Evolutionary conservation across 2,329 filamentous ascomycete genomes (phyloP).

Genomic region (Ophiostoma sp.): DNA sequence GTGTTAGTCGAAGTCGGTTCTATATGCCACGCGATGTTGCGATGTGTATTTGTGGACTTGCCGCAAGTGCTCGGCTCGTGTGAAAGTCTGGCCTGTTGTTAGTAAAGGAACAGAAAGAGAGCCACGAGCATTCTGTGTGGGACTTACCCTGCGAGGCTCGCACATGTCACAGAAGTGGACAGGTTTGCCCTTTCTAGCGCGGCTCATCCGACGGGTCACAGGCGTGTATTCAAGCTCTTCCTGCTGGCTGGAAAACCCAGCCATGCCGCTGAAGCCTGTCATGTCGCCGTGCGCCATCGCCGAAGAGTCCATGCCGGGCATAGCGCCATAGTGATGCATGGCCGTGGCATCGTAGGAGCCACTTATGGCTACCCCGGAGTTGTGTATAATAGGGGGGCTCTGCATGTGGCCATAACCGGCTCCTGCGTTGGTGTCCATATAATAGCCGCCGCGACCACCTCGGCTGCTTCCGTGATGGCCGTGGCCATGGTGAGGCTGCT

Average conservation of each 20-base stretch:
- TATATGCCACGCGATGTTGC: no score
- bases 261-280: not conserved
- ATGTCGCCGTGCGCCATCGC: not conserved
- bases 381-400: not conserved
- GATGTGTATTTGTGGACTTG: slow-evolving; percentile 23
- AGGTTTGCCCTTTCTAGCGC: slow-evolving; percentile 28
- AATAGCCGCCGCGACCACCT: not conserved
- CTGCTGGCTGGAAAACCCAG: not conserved
- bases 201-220: slow-evolving; percentile 23
- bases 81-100: slow-evolving; percentile 34
- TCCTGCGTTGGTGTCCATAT: not conserved
- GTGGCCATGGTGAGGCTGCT: not conserved
- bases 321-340: not conserved
- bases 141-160: slow-evolving; percentile 25
- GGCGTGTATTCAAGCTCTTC: slow-evolving; percentile 14
- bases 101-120: slow-evolving; percentile 26
- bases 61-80: slow-evolving; percentile 32
- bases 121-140: slow-evolving; percentile 23
- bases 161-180: slow-evolving; percentile 29
- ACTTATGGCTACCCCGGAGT: not conserved
- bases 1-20: not conserved
- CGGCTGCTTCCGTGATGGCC: slow-evolving; percentile 1
- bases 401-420: not conserved
- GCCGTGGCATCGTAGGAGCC: not conserved
- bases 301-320: not conserved